Conservation (phyloP, 2,329 filamentous ascomycete genomes). For the Botrytis deweyae region DNA sequence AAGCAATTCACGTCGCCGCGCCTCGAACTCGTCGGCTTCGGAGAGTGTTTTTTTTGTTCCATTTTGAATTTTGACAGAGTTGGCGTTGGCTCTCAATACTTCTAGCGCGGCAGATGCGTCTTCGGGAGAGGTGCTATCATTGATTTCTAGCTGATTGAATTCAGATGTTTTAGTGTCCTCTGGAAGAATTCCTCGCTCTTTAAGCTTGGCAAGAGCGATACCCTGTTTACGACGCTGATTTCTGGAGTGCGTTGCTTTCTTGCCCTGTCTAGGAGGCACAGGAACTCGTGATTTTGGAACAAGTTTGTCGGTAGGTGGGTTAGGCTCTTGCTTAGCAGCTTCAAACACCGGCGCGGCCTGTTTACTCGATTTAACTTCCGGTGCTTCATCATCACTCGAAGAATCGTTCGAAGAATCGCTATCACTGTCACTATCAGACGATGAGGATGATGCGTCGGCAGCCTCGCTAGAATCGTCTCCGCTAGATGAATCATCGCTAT, state of each 20-base stretch:
- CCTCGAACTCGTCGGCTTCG: slow-evolving; percentile 47
- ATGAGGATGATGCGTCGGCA: slow-evolving; percentile 16
- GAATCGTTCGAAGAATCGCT: slow-evolving; percentile 37
- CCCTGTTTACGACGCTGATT: slow-evolving; percentile 54
- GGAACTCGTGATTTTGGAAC: not conserved
- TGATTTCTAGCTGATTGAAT: slow-evolving; percentile 43
- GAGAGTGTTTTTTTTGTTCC: slow-evolving; percentile 16
- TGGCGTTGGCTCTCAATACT: slow-evolving; percentile 27
- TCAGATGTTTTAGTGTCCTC: slow-evolving; percentile 51
- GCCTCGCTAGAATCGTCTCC: slow-evolving; percentile 27
- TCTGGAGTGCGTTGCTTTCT: slow-evolving; percentile 50
- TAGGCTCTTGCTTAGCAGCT: not conserved
- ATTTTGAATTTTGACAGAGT: slow-evolving; percentile 8
- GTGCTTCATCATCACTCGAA: slow-evolving; percentile 42
- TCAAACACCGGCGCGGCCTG: not conserved
- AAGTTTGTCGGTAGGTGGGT: slow-evolving; percentile 6
- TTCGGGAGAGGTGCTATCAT: slow-evolving; percentile 30
- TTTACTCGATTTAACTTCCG: slow-evolving; percentile 44
- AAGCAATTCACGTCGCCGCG: slow-evolving; percentile 51
- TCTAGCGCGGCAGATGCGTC: slow-evolving; percentile 30
- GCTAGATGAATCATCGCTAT: slow-evolving; percentile 22
- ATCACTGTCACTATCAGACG: slow-evolving; percentile 24
- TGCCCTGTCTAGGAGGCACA: slow-evolving; percentile 49
- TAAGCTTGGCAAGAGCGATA: slow-evolving; percentile 51
- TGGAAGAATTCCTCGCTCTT: slow-evolving; percentile 52